Conservation (phyloP, 2,329 filamentous ascomycete genomes). For the Penicillium fuscoglaucum region DNA sequence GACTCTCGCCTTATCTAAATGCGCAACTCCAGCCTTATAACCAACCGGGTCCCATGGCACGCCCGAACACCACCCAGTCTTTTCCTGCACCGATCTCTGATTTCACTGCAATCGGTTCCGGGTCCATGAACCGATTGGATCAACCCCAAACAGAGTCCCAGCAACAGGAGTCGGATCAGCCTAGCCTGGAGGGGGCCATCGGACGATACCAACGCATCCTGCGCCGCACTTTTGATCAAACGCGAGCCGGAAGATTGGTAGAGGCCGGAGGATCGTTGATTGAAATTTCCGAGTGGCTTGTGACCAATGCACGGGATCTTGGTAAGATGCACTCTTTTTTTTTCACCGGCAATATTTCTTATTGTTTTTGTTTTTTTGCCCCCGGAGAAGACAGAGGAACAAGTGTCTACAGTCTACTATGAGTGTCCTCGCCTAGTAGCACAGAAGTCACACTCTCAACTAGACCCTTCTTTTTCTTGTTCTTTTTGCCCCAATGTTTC, state of each 20-base stretch:
- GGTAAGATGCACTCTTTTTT: constrained; percentile 53
- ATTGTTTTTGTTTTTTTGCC: constrained; percentile 6
- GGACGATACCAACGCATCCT: constrained; percentile 59
- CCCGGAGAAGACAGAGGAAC: background rate
- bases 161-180: constrained; percentile 24
- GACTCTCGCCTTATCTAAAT: constrained; percentile 64
- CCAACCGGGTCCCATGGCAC: constrained; percentile 60
- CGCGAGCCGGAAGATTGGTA: constrained; percentile 61
- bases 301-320: constrained; percentile 64
- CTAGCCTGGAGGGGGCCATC: constrained; percentile 66
- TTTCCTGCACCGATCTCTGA: constrained; percentile 57
- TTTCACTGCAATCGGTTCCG: constrained; percentile 39
- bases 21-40: constrained; percentile 61
- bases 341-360: constrained; percentile 26
- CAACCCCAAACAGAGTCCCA: constrained; percentile 21
- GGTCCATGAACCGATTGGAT: constrained; percentile 37
- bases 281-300: constrained; percentile 65
- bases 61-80: constrained; percentile 51
- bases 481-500: background rate
- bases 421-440: constrained; percentile 11
- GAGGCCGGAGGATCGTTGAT: constrained; percentile 61
- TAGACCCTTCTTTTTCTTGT: constrained; percentile 14
- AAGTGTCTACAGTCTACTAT: background rate
- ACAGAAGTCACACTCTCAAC: constrained; percentile 15
- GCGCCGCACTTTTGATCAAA: constrained; percentile 68